Percentiles rank a stretch among this genome's conserved stretches.
phyloP scores from a whole-genome alignment of 768 basidiomycete genomes.

The Butyriboletus loyo region DNA sequence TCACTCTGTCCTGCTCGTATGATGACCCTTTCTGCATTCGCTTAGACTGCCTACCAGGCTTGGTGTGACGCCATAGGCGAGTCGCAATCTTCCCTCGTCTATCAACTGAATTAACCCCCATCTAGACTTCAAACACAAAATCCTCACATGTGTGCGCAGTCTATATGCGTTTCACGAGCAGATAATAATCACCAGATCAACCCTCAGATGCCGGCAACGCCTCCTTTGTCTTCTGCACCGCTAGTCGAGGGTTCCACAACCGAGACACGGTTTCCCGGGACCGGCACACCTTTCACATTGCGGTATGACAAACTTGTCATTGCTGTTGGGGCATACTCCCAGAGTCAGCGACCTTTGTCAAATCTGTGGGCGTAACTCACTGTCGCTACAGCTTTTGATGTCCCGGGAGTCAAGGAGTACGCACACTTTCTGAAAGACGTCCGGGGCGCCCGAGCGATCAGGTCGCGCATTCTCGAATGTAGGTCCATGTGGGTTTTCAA shows the following conservation, averaged over 20 bases:
- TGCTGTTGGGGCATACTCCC: slow-evolving; percentile 81
- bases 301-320: slow-evolving; percentile 81
- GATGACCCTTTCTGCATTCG: not conserved
- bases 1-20: not conserved
- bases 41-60: slow-evolving; percentile 62
- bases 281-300: slow-evolving; percentile 49
- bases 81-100: slow-evolving; percentile 6
- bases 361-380: slow-evolving; percentile 1
- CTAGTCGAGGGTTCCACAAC: slow-evolving; percentile 15
- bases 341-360: slow-evolving; percentile 49
- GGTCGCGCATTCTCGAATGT: slow-evolving; percentile 75
- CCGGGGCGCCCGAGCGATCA: slow-evolving; percentile 68
- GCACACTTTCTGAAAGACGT: slow-evolving; percentile 83
- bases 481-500: slow-evolving; percentile 8
- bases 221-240: slow-evolving; percentile 29
- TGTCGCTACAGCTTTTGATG: slow-evolving; percentile 52
- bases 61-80: slow-evolving; percentile 74
- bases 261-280: slow-evolving; percentile 17
- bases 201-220: slow-evolving; percentile 62
- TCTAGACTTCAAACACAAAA: slow-evolving; percentile 59
- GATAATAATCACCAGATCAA: not conserved
- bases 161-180: not conserved
- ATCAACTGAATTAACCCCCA: slow-evolving; percentile 6
- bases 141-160: slow-evolving; percentile 55
- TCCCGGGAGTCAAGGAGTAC: slow-evolving; percentile 77